These are phyloP conservation scores for Phytophthora citrophthora DNA, from an alignment of 352 stramenopile genomes.

Conservation along the genomic window DNA sequence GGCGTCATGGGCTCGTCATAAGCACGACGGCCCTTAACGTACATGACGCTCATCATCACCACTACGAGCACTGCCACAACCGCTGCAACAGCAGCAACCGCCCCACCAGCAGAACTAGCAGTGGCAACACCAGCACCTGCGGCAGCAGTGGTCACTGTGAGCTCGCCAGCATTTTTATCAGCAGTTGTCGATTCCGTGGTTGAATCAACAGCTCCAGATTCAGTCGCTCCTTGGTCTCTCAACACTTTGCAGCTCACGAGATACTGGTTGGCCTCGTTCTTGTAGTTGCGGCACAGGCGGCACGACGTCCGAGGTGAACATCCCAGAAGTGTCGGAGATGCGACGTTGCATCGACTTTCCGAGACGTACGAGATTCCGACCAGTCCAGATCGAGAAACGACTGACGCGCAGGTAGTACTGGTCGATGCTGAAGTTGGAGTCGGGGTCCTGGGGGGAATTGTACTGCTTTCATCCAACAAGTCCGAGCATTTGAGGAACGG, in stretches of 20 bases:
- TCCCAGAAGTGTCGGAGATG: slow-evolving; percentile 36
- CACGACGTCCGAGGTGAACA: slow-evolving; percentile 55
- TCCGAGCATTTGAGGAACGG: slow-evolving; percentile 33
- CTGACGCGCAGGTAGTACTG: slow-evolving; percentile 33
- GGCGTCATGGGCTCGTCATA: slow-evolving; percentile 31
- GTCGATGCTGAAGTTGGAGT: slow-evolving; percentile 25
- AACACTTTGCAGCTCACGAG: slow-evolving; percentile 65
- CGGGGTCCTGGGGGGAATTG: slow-evolving; percentile 3
- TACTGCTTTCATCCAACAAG: slow-evolving; percentile 3
- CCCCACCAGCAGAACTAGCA: too few species aligned
- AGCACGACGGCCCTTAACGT: slow-evolving; percentile 28
- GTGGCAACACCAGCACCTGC: neutral
- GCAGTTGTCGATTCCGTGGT: neutral
- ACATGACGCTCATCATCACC: slow-evolving; percentile 37
- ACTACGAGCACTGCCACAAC: slow-evolving; percentile 33
- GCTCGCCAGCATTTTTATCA: slow-evolving; percentile 3
- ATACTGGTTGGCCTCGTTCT: slow-evolving; percentile 66
- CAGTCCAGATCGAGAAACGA: slow-evolving; percentile 40
- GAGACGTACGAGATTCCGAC: slow-evolving; percentile 49
- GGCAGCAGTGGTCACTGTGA: slow-evolving; percentile 8
- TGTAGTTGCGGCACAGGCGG: slow-evolving; percentile 58
- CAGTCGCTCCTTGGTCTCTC: slow-evolving; percentile 21
- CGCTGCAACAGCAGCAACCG: slow-evolving; percentile 9
- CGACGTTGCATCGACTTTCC: slow-evolving; percentile 46
- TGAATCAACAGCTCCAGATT: slow-evolving; percentile 4